phyloP scores from a whole-genome alignment of 148 eudicot species.

The Heliamphora exappendiculata region DNA sequence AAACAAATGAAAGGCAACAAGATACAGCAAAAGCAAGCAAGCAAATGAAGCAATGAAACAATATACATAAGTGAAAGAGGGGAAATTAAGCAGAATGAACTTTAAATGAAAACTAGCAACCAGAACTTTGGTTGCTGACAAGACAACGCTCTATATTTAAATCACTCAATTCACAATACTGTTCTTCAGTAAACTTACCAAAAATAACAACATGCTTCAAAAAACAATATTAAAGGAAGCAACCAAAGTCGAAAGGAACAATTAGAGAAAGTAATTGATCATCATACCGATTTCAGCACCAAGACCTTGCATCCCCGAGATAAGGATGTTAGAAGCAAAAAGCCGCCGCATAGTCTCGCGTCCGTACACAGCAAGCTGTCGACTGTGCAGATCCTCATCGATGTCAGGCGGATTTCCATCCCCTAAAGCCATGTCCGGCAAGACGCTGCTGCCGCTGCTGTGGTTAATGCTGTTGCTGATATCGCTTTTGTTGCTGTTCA shows the following conservation, averaged over 20 bases:
- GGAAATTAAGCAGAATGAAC: neutral
- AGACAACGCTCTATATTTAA: neutral
- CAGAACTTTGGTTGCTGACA: neutral
- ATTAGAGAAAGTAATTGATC: neutral
- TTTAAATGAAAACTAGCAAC: neutral
- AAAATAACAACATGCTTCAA: neutral
- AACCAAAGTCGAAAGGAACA: neutral
- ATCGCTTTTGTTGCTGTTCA: slow-evolving; percentile 1
- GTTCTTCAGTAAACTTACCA: neutral
- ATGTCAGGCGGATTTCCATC: slow-evolving; percentile 43
- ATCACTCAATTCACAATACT: neutral
- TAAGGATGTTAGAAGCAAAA: slow-evolving; percentile 63
- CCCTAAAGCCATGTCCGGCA: slow-evolving; percentile 30
- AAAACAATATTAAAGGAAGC: too few species aligned
- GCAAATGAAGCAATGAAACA: neutral
- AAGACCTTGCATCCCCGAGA: slow-evolving; percentile 86
- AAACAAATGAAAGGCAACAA: neutral
- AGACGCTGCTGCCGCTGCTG: slow-evolving; percentile 8
- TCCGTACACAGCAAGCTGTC: slow-evolving; percentile 87
- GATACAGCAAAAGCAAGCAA: neutral
- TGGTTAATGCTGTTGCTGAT: slow-evolving; percentile 4
- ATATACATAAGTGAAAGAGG: neutral
- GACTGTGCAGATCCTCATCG: slow-evolving; percentile 91
- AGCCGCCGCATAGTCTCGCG: slow-evolving; percentile 76
- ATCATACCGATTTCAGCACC: slow-evolving; percentile 77